Base-by-base conservation (phyloP, 2,329 filamentous ascomycete species). In the Parascedosporium putredinis region DNA sequence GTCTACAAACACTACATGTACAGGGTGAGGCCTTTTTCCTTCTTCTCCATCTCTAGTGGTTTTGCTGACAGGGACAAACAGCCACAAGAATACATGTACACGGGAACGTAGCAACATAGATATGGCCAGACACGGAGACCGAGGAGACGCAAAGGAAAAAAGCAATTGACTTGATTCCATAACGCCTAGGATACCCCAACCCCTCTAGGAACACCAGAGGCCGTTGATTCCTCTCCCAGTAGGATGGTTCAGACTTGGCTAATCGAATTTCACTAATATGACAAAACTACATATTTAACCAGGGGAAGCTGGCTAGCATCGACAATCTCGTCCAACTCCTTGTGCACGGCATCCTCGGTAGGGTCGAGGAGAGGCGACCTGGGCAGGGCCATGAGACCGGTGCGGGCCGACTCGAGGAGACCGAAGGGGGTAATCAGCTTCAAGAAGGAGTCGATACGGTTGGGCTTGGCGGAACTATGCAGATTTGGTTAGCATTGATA, bases 321-420 rank as follows among this genome's bases (percentile, higher is more conserved):
- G 49, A 98, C 91, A 64, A 96, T 81, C 58, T 98, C 93, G 59
- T 93, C 86, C 6, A 91, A 88, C 52, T 97, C 91, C 74, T 93
- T 95, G 27, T 72, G 75, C 9, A 82, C 64, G 18, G 78, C 66
- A 53, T 88, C 79, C 55, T 91, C 88, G 49, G 78, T 78, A 22
- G 80, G 77, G 52, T 81, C 84, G 54, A 86, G 81, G 44, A 98
- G 79, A 34, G 93, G 93, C 31, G 93, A 95, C 57, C 93, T 85
- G 51, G 93, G 93, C 56, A 98, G 76, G 45, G 93, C 93, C 91
- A 97, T 98, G 52, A 98, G 77, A 66, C 93, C 93, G 51, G 93
- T 97, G 54, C 93, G 82, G 47, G 91, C 89, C 47, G 90, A 96
- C 72, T 98, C 93, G 47, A 98, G 78, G 58, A 98, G 95, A 62